Percentiles rank a stretch among this genome's conserved stretches.
Conservation (phyloP, 768 basidiomycete genomes). For the Crucibulum laeve region DNA sequence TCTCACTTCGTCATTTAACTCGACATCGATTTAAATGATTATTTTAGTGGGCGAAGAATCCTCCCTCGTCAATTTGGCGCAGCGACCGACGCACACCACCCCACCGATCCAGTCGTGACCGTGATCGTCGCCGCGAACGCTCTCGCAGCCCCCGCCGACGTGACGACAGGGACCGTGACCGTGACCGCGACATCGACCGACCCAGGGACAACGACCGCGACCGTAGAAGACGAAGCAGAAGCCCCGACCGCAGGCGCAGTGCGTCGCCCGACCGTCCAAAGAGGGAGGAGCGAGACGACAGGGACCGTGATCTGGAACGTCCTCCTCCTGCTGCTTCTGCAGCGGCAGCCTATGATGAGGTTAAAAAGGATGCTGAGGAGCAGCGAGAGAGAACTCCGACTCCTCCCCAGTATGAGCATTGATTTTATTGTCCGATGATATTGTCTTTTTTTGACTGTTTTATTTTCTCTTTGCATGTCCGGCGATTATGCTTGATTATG, state of each 20-base stretch:
- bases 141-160: slow-evolving; percentile 24
- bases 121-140: slow-evolving; percentile 20
- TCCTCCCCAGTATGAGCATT: no score
- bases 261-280: slow-evolving; percentile 13
- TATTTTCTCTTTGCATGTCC: no score
- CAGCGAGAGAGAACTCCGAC: no score
- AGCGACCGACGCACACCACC: slow-evolving; percentile 26
- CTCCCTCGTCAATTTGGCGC: slow-evolving; percentile 33
- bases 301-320: no score
- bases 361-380: neutral
- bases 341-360: neutral
- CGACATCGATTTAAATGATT: neutral
- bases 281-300: no score
- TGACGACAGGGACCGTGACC: slow-evolving; percentile 17
- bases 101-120: slow-evolving; percentile 10
- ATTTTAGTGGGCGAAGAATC: slow-evolving; percentile 33
- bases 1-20: neutral
- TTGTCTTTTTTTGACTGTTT: no score
- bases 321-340: no score
- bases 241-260: slow-evolving; percentile 17
- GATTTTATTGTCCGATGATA: no score
- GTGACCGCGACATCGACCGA: slow-evolving; percentile 21
- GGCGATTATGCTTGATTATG: no score
- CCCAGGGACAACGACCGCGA: slow-evolving; percentile 17
- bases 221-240: slow-evolving; percentile 17